Base-by-base conservation (phyloP, 805 yeast species). In the Scheffersomyces coipomensis region DNA sequence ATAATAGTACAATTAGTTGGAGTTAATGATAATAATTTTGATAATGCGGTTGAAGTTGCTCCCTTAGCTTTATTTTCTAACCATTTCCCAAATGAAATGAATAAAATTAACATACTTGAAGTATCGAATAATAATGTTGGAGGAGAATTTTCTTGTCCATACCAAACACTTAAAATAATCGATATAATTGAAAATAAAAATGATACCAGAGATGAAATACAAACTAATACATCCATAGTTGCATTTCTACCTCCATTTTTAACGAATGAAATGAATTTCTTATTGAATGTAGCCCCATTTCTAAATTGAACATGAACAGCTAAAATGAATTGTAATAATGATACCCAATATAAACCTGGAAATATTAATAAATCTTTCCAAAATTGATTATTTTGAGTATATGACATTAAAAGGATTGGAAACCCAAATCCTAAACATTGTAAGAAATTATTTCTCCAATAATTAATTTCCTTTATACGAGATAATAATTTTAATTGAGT, bases 41-140 rank as follows among this genome's bases (percentile, higher is more conserved):
- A 84, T 29, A 93, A 71, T 0, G 98, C 95, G 2, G 87, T 77
- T 0, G 97, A 87, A 0, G 98, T 93, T 43, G 86, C 88, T 3
- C 98, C 96, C 55, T 93, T 88, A 2, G 99, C 98, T 47, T 76
- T 80, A 60, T 86, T 87, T 56, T 93, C 99, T 17, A 90, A 68
- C 76, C 87, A 85, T 63, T 93, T 91, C 2, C 99, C 99, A 33
- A 89, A 66, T 7, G 93, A 76, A 19, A 93, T 89, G 59, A 89
- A 93, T 4, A 82, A 66, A 36, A 91, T 73, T 30, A 93, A 71
- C 95, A 95, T 88, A 12, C 83, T 80, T 1, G 88, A 75, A 0
- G 98, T 89, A 43, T 88, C 97, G 68, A 93, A 90, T 25, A 89
- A 68, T 1, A 84, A 78, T 37, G 75, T 79, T 5, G 96, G 95